Conservation (phyloP, 78 protist genomes). For the Chrysochromulina parva region DNA sequence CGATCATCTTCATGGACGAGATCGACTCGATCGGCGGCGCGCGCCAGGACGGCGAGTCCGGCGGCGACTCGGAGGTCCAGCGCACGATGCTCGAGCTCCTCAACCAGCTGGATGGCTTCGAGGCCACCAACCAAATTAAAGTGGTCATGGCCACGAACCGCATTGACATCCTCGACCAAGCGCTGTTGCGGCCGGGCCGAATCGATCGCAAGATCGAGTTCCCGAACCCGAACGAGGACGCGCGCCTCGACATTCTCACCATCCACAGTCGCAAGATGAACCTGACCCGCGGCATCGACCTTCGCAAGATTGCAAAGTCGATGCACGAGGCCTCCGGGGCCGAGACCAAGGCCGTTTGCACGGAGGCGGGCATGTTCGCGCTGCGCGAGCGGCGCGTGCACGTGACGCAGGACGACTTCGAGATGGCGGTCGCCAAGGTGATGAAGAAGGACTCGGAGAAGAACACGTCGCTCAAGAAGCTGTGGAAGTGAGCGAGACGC, state of each 20-base stretch:
- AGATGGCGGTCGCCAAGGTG: constrained; percentile 96
- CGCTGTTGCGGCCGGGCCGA: constrained; percentile 98
- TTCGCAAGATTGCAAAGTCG: constrained; percentile 75
- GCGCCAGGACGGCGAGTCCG: constrained; percentile 43
- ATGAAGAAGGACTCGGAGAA: constrained; percentile 90
- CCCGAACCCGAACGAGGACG: constrained; percentile 88
- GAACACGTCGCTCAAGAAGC: constrained; percentile 87
- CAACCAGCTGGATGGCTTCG: constrained; percentile 99
- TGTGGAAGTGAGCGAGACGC: constrained; percentile 80
- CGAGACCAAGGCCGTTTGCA: constrained; percentile 96
- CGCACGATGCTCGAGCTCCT: constrained; percentile 99
- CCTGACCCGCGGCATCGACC: constrained; percentile 95
- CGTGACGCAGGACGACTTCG: constrained; percentile 98
- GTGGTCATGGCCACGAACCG: constrained; percentile 99
- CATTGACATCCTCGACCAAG: constrained; percentile 98
- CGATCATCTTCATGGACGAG: constrained; percentile 99
- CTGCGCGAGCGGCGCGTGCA: constrained; percentile 98
- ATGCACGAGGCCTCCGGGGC: constrained; percentile 98
- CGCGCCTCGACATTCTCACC: constrained; percentile 95
- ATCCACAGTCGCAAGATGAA: constrained; percentile 99
- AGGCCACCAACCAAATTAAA: constrained; percentile 95
- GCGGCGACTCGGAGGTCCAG: constrained; percentile 78
- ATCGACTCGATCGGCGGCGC: constrained; percentile 94
- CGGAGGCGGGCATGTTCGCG: constrained; percentile 99
- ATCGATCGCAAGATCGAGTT: constrained; percentile 99